phyloP scores from a whole-genome alignment of 129 eudicot species.

The Centrapalus pauciflorus region DNA sequence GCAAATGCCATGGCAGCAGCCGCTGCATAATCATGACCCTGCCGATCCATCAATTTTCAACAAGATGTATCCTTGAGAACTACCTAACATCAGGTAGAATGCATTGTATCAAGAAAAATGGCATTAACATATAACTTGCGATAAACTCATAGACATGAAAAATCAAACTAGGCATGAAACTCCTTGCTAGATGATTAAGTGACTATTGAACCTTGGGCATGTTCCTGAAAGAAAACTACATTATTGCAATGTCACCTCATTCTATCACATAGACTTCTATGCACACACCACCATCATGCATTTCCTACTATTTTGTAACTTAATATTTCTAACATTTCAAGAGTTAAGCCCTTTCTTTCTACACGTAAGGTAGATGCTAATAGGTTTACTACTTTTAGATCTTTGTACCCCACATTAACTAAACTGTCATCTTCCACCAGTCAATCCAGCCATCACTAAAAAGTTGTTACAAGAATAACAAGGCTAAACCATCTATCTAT shows the following conservation, averaged over 20 bases:
- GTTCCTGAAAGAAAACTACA: background rate
- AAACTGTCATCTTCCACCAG: background rate
- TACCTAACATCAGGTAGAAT: constrained; percentile 9
- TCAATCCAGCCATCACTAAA: background rate
- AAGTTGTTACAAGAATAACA: background rate
- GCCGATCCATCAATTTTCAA: constrained; percentile 66
- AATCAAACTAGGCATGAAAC: background rate
- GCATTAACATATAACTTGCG: background rate
- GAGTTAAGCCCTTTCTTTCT: background rate
- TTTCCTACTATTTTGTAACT: constrained; percentile 3
- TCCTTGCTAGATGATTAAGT: background rate
- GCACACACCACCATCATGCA: background rate
- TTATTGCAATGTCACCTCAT: background rate
- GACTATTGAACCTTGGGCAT: background rate
- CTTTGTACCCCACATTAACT: background rate
- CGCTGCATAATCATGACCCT: constrained; percentile 79
- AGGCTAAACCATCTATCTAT: background rate
- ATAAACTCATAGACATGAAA: background rate
- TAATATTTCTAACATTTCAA: background rate
- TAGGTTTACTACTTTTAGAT: background rate
- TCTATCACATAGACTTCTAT: background rate
- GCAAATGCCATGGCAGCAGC: constrained; percentile 85
- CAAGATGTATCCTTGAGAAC: constrained; percentile 1
- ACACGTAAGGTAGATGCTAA: background rate
- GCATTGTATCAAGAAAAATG: background rate